These are phyloP conservation scores for Trichoderma sp. DNA, from an alignment of 2,329 filamentous ascomycete species.

Conservation along the genomic window DNA sequence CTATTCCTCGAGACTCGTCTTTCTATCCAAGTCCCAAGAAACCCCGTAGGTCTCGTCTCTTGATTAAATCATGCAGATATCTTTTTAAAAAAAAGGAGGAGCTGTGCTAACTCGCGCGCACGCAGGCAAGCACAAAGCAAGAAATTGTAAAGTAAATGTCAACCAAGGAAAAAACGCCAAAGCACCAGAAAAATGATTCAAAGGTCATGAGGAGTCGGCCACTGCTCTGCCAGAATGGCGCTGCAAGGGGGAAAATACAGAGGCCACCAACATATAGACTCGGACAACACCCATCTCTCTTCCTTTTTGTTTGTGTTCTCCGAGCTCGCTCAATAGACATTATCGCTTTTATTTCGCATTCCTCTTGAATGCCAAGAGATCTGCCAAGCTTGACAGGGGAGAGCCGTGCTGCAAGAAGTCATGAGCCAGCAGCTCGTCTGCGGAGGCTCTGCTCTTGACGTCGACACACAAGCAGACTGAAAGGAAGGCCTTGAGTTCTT, in stretches of 20 bases:
- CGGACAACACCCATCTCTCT: constrained; percentile 29
- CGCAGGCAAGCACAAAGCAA: constrained; percentile 25
- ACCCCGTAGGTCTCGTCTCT: constrained; percentile 23
- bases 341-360: constrained; percentile 58
- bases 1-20: constrained; percentile 22
- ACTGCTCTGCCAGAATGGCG: constrained; percentile 12
- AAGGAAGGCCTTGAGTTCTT: constrained; percentile 96
- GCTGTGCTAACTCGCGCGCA: constrained; percentile 15
- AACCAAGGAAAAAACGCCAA: constrained; percentile 28
- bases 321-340: constrained; percentile 19
- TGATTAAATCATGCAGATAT: constrained; percentile 26
- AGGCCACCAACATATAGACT: constrained; percentile 26
- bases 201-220: constrained; percentile 20
- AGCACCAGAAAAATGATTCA: constrained; percentile 26
- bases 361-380: constrained; percentile 86
- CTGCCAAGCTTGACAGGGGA: constrained; percentile 77
- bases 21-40: constrained; percentile 28
- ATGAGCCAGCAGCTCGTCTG: constrained; percentile 84
- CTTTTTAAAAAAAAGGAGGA: constrained; percentile 6
- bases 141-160: constrained; percentile 23
- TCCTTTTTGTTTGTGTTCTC: constrained; percentile 11
- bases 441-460: constrained; percentile 90
- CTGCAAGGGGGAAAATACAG: background rate
- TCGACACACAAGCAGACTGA: constrained; percentile 96
- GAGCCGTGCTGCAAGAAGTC: constrained; percentile 96